Conservation (phyloP, 768 basidiomycete species). For the Pleurotus tuoliensis region DNA sequence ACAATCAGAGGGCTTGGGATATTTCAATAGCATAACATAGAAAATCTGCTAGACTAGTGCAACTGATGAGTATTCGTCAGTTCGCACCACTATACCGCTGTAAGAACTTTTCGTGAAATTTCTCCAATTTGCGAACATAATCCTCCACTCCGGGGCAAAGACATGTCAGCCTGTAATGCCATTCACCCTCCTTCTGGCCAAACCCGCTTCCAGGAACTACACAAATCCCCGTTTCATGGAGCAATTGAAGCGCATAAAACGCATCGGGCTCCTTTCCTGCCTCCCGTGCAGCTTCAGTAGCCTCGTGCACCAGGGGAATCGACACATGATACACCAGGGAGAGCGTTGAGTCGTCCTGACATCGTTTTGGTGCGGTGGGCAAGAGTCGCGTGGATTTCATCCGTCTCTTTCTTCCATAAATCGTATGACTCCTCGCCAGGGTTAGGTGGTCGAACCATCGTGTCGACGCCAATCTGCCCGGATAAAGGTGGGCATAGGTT, state of each 20-base stretch:
- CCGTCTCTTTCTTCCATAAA: slow-evolving; percentile 83
- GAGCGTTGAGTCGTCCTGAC: slow-evolving; percentile 72
- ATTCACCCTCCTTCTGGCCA: slow-evolving; percentile 86
- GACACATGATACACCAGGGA: slow-evolving; percentile 89
- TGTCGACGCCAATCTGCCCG: slow-evolving; percentile 93
- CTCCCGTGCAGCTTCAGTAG: slow-evolving; percentile 65
- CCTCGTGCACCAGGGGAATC: slow-evolving; percentile 84
- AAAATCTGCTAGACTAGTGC: too few species aligned
- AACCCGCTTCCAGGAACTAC: slow-evolving; percentile 94
- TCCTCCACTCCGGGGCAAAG: slow-evolving; percentile 93
- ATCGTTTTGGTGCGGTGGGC: slow-evolving; percentile 67
- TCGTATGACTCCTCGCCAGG: slow-evolving; percentile 70
- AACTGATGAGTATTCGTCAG: neutral
- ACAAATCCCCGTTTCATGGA: slow-evolving; percentile 91
- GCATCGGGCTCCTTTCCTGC: slow-evolving; percentile 82
- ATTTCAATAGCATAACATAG: too few species aligned
- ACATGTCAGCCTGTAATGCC: slow-evolving; percentile 91
- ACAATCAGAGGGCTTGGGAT: too few species aligned
- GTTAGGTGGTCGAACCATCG: slow-evolving; percentile 87
- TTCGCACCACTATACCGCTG: slow-evolving; percentile 23
- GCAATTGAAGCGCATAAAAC: slow-evolving; percentile 79
- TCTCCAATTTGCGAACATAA: slow-evolving; percentile 80
- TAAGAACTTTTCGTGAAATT: slow-evolving; percentile 31
- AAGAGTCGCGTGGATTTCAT: slow-evolving; percentile 71
- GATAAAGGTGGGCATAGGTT: slow-evolving; percentile 84